Percentiles rank a stretch among this genome's conserved stretches.
Evolutionary conservation across 1,139 yeast species (phyloP).

Genomic region (Candida sp.): DNA sequence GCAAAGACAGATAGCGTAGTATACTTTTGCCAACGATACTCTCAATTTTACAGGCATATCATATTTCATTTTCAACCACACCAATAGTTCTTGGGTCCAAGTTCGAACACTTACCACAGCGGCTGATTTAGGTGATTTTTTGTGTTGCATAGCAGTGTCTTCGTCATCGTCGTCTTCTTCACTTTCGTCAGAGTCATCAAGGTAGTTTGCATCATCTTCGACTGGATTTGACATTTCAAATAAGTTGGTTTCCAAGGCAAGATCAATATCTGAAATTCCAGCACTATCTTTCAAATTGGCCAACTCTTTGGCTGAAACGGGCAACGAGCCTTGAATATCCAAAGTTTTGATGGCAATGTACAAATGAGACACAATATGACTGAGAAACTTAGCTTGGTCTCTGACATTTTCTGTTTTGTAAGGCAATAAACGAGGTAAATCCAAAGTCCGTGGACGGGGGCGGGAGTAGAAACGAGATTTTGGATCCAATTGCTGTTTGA

Average conservation of each 20-base stretch:
- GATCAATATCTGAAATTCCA: constrained; percentile 44
- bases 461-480: constrained; percentile 58
- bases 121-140: constrained; percentile 63
- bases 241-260: constrained; percentile 54
- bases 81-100: constrained; percentile 86
- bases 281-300: constrained; percentile 32
- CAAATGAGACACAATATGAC: constrained; percentile 75
- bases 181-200: constrained; percentile 36
- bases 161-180: constrained; percentile 39
- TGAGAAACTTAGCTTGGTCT: constrained; percentile 72
- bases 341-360: constrained; percentile 75
- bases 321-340: constrained; percentile 72
- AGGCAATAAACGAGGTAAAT: constrained; percentile 66
- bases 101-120: constrained; percentile 73
- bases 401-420: constrained; percentile 67
- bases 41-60: constrained; percentile 72
- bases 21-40: constrained; percentile 63
- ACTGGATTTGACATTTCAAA: constrained; percentile 22
- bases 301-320: constrained; percentile 64
- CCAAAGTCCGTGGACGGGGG: constrained; percentile 47
- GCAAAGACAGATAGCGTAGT: constrained; percentile 67
- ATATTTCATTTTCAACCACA: constrained; percentile 79
- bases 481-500: constrained; percentile 42
- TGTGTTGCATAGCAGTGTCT: constrained; percentile 40
- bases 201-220: constrained; percentile 33